These are phyloP conservation scores for Pyrenula aspistea DNA, from an alignment of 495 filamentous ascomycete species.

Conservation along the genomic window DNA sequence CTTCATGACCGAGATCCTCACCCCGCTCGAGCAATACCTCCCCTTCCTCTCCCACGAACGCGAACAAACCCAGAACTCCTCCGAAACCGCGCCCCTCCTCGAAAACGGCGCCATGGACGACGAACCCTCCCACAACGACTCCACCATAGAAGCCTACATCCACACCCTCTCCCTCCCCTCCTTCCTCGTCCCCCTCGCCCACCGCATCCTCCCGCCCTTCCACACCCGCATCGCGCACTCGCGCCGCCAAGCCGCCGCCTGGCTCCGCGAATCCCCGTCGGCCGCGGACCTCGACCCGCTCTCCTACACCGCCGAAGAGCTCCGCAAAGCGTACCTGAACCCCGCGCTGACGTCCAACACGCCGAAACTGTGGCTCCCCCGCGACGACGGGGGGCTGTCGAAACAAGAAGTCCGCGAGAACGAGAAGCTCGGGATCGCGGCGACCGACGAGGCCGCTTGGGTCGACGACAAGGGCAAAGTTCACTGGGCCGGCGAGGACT, in stretches of 20 bases:
- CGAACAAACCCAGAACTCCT: constrained; percentile 23
- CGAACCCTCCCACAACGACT: too few relatives aligned
- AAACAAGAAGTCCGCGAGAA: constrained; percentile 50
- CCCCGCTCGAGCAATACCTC: constrained; percentile 64
- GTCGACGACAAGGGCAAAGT: constrained; percentile 51
- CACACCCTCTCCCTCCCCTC: constrained; percentile 10
- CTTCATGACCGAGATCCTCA: constrained; percentile 59
- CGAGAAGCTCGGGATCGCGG: constrained; percentile 29
- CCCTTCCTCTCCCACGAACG: constrained; percentile 39
- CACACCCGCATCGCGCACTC: constrained; percentile 59
- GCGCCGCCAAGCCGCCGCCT: constrained; percentile 42
- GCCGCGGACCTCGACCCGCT: constrained; percentile 43
- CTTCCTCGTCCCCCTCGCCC: constrained; percentile 29
- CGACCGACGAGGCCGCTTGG: constrained; percentile 54
- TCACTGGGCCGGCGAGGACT: constrained; percentile 29
- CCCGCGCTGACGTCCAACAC: constrained; percentile 49
- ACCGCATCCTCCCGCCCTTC: constrained; percentile 68
- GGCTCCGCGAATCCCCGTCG: neutral
- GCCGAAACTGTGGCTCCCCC: constrained; percentile 58
- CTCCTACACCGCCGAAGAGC: constrained; percentile 41
- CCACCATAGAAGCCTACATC: constrained; percentile 1
- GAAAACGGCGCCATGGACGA: constrained; percentile 2
- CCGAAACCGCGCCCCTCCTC: constrained; percentile 6
- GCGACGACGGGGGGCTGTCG: constrained; percentile 52
- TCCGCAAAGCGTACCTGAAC: constrained; percentile 49